Evolutionary conservation across 176 grass and related monocot genomes (phyloP), one percentile per base, ranked within the genome.

Genomic region (Bonia amplexicaulis): DNA sequence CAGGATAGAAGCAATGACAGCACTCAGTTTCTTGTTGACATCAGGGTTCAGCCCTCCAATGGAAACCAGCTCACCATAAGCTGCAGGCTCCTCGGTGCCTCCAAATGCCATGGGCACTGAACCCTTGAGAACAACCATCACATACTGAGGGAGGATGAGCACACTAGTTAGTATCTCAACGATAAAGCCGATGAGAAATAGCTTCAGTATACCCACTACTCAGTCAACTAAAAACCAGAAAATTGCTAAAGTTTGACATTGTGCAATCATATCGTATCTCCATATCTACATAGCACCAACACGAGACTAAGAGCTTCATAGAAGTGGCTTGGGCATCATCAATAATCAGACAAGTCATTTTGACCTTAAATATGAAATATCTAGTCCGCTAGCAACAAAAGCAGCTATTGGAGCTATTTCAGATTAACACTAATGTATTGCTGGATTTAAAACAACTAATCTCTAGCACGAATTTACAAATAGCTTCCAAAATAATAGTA

Each of bases 101-200:
- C 90, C 92, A 27, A 97, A 97, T 55, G 90, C 80, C 87, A 98
- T 95, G 29, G 93, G 96, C 19, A 98, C 84, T 6, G 91, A 95
- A 76, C 96, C 93, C 78, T 95, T 98, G 26, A 95, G 79, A 74
- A 93, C 85, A 73, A 95, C 83, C 96, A 95, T 98, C 83, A 98
- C 89, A 53, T 98, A 98, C 96, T 93, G 87, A 39, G 10, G 48
- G 6, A 86, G 33, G 57, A 59, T 40, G 73, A 77, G 16, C 4
- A 54, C 1, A 41, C 20, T 6, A 55, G 45, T 91, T 86, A 80
- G 74, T 44, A 48, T 78, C 26, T 79, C 11, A 31, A 58, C 22
- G 6, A 48, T 29, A 20, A 41, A 53, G 37, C 0, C 4, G 2
- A 54, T 26, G 23, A 66, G 7, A 25, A 67, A 66, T 47, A 54